Base-by-base conservation (phyloP, 2,329 filamentous ascomycete species). In the Fusarium sterilihyphosum region DNA sequence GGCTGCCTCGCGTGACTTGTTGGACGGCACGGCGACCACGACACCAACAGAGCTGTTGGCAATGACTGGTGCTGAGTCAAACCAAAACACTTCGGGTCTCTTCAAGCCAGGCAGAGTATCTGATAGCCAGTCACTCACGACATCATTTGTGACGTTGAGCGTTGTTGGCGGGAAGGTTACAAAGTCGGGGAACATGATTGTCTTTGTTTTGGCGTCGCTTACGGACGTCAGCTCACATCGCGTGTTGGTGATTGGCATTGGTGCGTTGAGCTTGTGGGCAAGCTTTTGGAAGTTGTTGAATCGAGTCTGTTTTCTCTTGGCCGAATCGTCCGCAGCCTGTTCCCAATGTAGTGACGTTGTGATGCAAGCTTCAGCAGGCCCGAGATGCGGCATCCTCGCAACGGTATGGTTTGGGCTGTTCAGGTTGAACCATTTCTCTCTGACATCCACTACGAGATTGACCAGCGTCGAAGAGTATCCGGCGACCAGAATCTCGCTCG, bases 311-410 rank as follows among this genome's bases (percentile, higher is more conserved):
- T 22, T 20, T 13, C 61, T 70, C 44, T 64, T 53, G 4, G 74
- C 54, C 7, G 74, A 76, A 8, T 70, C 59, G 8, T 60, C 65
- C 0, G 69, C 61, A n/a, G 74, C 74, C 16, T 75, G 56, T 20
- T 77, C 74, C 70, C 74, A 77, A 9, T 72, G 65, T 5, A 77
- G 9, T 3, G 74, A 75, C 8, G 72, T 77, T 41, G 67, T 61
- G 8, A 77, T 58, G n/a, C 58, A 66, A 8, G 72, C 64, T 17
- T 75, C 72, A 2, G 74, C 75, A 1, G 64, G 59, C 3, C 68
- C 72, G 18, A 75, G 70, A 22, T 75, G 74, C 9, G 74, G 74
- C 70, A 77, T 69, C n/a, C 63, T 67, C 3, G 59, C 69, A 3
- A 76, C 73, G 3, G 74, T 75, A 35, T 74, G 63, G 10, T 75